Conservation (phyloP, 2,329 filamentous ascomycete genomes). For the Hysterium pulicare region DNA sequence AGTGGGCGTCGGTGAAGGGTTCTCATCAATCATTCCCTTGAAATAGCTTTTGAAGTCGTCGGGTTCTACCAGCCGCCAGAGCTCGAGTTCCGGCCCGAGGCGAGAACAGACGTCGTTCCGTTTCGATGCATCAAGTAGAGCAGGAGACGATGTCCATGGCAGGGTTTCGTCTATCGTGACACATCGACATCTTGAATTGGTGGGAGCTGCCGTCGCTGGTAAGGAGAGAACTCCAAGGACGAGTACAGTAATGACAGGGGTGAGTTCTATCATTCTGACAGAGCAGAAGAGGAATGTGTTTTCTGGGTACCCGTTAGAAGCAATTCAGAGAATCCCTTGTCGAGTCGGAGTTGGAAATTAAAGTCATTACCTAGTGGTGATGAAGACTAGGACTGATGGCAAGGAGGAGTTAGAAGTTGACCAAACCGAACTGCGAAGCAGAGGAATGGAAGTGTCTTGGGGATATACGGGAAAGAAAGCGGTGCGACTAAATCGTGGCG, state of each 20-base stretch:
- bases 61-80: slow-evolving; percentile 1
- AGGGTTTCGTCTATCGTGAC: neutral
- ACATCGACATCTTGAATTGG: neutral
- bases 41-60: neutral
- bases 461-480: too few relatives aligned
- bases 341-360: too few relatives aligned
- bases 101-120: slow-evolving; percentile 1
- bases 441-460: too few relatives aligned
- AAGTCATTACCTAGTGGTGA: too few relatives aligned
- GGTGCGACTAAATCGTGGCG: too few relatives aligned
- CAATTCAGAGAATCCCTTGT: too few relatives aligned
- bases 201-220: neutral
- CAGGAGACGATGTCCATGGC: neutral
- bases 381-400: too few relatives aligned
- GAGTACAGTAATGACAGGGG: neutral
- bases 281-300: too few relatives aligned
- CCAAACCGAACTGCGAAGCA: too few relatives aligned
- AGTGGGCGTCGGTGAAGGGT: neutral
- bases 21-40: neutral
- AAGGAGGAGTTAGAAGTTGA: too few relatives aligned
- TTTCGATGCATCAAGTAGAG: slow-evolving; percentile 1
- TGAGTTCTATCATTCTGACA: too few relatives aligned
- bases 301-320: too few relatives aligned
- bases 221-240: neutral
- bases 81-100: slow-evolving; percentile 1